A percentile compares a stretch with the other conserved stretches of the same genome.
phyloP scores from a whole-genome alignment of 1,139 yeast genomes.

The Protomyces inouyei region DNA sequence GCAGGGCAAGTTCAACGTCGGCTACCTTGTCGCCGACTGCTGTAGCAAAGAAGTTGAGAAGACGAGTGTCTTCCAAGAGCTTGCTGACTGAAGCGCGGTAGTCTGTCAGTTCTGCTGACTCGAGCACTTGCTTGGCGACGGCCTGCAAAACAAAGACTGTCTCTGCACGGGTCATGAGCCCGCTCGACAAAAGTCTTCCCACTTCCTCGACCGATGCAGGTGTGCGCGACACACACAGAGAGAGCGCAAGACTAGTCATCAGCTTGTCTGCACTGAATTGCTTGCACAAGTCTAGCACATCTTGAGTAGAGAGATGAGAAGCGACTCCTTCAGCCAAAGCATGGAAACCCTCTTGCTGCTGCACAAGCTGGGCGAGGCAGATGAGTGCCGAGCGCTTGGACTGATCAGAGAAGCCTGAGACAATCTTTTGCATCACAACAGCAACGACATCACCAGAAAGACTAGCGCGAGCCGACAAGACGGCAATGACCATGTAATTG shows the following conservation, averaged over 20 bases:
- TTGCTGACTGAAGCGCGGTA: conserved; percentile 7
- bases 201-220: conserved; percentile 36
- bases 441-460: conserved; percentile 57
- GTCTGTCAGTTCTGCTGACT: conserved; percentile 21
- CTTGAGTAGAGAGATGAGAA: conserved; percentile 14
- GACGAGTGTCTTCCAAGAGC: conserved; percentile 1
- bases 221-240: conserved; percentile 32
- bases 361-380: conserved; percentile 41
- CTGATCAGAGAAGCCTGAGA: conserved; percentile 44
- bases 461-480: conserved; percentile 67
- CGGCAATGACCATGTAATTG: conserved; percentile 75
- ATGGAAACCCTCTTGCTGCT: conserved; percentile 22
- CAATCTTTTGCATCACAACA: conserved; percentile 67
- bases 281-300: conserved; percentile 21
- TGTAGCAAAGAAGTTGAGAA: not conserved
- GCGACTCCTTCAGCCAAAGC: conserved; percentile 20
- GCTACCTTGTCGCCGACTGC: not conserved
- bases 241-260: conserved; percentile 13
- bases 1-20: conserved; percentile 20
- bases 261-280: conserved; percentile 28
- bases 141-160: not conserved
- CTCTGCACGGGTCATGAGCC: not conserved
- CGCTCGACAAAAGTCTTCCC: conserved; percentile 35
- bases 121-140: conserved; percentile 17
- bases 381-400: conserved; percentile 41